A percentile compares a stretch with the other conserved stretches of the same genome.
Evolutionary conservation across 2,329 filamentous ascomycete genomes (phyloP).

Genomic region (Exophiala phaeomuriformis): DNA sequence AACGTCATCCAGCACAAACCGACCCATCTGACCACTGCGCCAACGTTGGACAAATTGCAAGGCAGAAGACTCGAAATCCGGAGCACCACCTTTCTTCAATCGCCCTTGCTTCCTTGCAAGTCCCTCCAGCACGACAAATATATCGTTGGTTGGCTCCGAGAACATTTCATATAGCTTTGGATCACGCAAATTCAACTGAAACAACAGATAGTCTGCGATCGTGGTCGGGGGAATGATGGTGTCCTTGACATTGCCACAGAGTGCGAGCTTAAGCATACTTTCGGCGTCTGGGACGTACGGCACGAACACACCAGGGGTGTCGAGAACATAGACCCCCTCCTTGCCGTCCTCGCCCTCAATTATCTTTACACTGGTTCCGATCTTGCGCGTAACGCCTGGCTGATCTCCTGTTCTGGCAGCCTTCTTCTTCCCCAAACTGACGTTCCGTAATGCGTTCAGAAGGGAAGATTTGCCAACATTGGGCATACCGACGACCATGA

Average conservation of each 20-base stretch:
- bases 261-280: slow-evolving; percentile 88
- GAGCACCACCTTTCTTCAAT: slow-evolving; percentile 63
- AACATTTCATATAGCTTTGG: slow-evolving; percentile 58
- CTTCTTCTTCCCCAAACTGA: slow-evolving; percentile 60
- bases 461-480: slow-evolving; percentile 94
- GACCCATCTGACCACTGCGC: slow-evolving; percentile 67
- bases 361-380: slow-evolving; percentile 77
- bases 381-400: slow-evolving; percentile 81
- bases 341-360: slow-evolving; percentile 50
- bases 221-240: slow-evolving; percentile 70
- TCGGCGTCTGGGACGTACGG: slow-evolving; percentile 80
- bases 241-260: slow-evolving; percentile 86
- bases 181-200: slow-evolving; percentile 64
- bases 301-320: slow-evolving; percentile 92
- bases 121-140: slow-evolving; percentile 61
- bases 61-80: slow-evolving; percentile 65
- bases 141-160: slow-evolving; percentile 71
- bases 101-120: slow-evolving; percentile 70
- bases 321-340: slow-evolving; percentile 70
- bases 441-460: slow-evolving; percentile 73
- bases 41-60: slow-evolving; percentile 75
- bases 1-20: slow-evolving; percentile 72
- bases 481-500: slow-evolving; percentile 92
- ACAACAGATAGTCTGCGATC: slow-evolving; percentile 85
- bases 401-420: slow-evolving; percentile 76